Percentiles rank a stretch among this genome's conserved stretches.
Evolutionary conservation across 495 filamentous ascomycete genomes (phyloP).

Genomic region (Amniculicola lignicola): DNA sequence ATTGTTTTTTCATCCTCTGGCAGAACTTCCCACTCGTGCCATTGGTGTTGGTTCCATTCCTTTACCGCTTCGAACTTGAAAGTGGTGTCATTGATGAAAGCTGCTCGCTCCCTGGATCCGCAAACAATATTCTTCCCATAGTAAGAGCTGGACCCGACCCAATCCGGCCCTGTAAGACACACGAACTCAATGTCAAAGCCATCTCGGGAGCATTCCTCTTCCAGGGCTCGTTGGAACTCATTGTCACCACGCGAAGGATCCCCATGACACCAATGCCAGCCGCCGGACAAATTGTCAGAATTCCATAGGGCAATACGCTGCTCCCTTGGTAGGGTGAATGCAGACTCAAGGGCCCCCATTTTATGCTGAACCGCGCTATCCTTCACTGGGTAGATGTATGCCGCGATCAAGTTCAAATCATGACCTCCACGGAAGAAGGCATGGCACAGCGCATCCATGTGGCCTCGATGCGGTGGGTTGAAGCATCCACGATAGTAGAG

Average conservation of each 20-base stretch:
- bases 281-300: neutral
- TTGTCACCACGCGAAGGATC: too few relatives aligned
- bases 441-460: constrained; percentile 7
- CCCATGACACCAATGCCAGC: constrained; percentile 11
- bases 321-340: neutral
- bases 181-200: neutral
- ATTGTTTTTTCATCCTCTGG: neutral
- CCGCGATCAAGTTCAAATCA: constrained; percentile 2
- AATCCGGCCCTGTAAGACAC: neutral
- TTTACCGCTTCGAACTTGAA: neutral
- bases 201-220: neutral
- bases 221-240: neutral
- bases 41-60: neutral
- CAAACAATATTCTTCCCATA: neutral
- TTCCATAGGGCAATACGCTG: constrained; percentile 2
- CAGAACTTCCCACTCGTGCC: neutral
- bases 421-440: neutral
- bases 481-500: constrained; percentile 1
- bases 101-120: neutral
- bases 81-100: neutral
- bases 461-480: constrained; percentile 11
- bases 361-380: neutral
- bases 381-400: neutral
- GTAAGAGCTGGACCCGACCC: neutral
- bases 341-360: neutral